Percentiles rank a stretch among this genome's conserved stretches.
phyloP scores from a whole-genome alignment of 1,139 yeast species.

The Scheffersomyces insectosa region DNA sequence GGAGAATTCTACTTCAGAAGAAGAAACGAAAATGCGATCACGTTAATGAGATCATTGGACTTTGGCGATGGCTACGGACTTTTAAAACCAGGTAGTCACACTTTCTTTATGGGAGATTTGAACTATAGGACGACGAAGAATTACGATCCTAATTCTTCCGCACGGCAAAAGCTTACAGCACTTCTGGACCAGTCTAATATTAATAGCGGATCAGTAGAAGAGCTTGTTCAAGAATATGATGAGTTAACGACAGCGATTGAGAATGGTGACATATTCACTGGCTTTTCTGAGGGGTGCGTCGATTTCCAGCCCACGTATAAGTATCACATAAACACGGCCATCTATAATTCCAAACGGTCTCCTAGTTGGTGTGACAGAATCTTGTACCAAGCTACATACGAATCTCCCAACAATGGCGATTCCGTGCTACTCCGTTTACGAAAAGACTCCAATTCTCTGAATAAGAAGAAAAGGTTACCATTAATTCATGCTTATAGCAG shows the following conservation, averaged over 20 bases:
- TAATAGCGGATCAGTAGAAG: slow-evolving; percentile 15
- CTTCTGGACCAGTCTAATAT: slow-evolving; percentile 6
- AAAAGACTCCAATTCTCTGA: slow-evolving; percentile 4
- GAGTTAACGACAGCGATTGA: slow-evolving; percentile 54
- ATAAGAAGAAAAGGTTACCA: slow-evolving; percentile 18
- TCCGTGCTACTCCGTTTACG: slow-evolving; percentile 2
- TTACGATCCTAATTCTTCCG: slow-evolving; percentile 10
- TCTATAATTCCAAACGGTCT: slow-evolving; percentile 57
- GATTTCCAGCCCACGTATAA: slow-evolving; percentile 78
- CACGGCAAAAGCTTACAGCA: slow-evolving; percentile 2
- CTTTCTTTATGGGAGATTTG: slow-evolving; percentile 79
- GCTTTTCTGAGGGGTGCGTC: slow-evolving; percentile 64
- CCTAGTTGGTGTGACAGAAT: slow-evolving; percentile 95
- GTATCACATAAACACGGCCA: slow-evolving; percentile 48
- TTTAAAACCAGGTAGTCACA: slow-evolving; percentile 57
- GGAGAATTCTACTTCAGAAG: slow-evolving; percentile 49
- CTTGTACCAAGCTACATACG: slow-evolving; percentile 54
- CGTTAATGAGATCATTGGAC: slow-evolving; percentile 53
- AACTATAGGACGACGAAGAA: slow-evolving; percentile 65
- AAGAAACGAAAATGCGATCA: slow-evolving; percentile 55
- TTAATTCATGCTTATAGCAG: slow-evolving; percentile 40
- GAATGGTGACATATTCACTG: slow-evolving; percentile 51
- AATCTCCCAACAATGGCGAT: slow-evolving; percentile 9
- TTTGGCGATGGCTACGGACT: slow-evolving; percentile 62
- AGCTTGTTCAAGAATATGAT: slow-evolving; percentile 45